Percentiles rank a stretch among this genome's conserved stretches.
Conservation (phyloP, 805 yeast species). For the Clavispora carvajalis region DNA sequence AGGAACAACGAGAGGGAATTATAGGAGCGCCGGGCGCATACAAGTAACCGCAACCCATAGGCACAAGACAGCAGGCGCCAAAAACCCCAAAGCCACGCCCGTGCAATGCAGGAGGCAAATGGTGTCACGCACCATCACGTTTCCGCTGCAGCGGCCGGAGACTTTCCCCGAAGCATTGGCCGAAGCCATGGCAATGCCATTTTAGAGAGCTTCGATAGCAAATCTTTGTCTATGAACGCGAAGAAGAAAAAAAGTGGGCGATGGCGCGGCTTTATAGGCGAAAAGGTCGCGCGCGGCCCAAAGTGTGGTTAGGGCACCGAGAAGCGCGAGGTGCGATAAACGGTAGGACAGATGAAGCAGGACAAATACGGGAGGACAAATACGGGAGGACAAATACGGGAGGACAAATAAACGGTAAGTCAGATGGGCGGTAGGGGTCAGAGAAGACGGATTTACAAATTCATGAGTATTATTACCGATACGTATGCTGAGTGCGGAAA, state of each 20-base stretch:
- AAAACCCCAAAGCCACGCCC: not conserved
- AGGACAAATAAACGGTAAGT: no score
- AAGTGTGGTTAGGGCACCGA: not conserved
- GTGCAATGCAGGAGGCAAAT: slow-evolving; percentile 6
- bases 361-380: no score
- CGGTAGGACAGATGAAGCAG: no score
- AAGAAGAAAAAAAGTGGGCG: slow-evolving; percentile 18
- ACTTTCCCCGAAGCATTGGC: slow-evolving; percentile 58
- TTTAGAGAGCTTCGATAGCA: slow-evolving; percentile 71
- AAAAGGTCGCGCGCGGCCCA: not conserved
- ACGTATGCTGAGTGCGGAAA: no score
- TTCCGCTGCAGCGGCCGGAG: slow-evolving; percentile 70
- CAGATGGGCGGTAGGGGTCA: no score
- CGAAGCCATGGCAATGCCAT: slow-evolving; percentile 41
- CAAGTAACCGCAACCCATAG: not conserved
- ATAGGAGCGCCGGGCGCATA: not conserved
- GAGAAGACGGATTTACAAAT: no score
- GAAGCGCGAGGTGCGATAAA: not conserved
- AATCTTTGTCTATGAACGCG: slow-evolving; percentile 69
- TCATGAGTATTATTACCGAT: no score
- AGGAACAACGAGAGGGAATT: not conserved
- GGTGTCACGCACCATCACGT: slow-evolving; percentile 33
- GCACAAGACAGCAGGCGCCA: not conserved
- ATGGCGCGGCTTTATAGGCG: slow-evolving; percentile 1
- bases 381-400: no score